A percentile compares a stretch with the other conserved stretches of the same genome.
Evolutionary conservation across 768 basidiomycete species (phyloP).

Genomic region (Rhizopogon rudus): DNA sequence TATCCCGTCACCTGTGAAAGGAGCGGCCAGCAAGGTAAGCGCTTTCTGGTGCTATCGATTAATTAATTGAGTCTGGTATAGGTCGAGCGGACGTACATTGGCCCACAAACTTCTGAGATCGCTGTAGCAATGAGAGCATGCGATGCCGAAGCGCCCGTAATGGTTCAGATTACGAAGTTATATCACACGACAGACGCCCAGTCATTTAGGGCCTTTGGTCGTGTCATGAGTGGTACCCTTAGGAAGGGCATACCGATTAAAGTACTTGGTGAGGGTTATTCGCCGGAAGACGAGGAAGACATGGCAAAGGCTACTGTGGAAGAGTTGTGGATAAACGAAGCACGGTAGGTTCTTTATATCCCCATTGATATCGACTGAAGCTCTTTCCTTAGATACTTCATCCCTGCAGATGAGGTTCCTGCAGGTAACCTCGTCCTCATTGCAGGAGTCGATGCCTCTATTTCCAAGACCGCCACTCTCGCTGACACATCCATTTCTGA

Average conservation of each 20-base stretch:
- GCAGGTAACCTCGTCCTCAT: constrained; percentile 93
- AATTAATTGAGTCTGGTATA: constrained; percentile 21
- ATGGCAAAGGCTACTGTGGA: constrained; percentile 86
- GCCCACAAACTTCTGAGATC: constrained; percentile 78
- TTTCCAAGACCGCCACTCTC: constrained; percentile 92
- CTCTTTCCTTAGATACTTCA: constrained; percentile 63
- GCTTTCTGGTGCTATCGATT: not conserved
- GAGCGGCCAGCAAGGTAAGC: constrained; percentile 54
- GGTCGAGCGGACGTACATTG: constrained; percentile 84
- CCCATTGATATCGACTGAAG: not conserved
- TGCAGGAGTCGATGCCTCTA: constrained; percentile 89
- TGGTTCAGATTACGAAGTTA: constrained; percentile 91
- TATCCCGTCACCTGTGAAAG: constrained; percentile 75
- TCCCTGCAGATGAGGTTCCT: constrained; percentile 82
- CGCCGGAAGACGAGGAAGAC: constrained; percentile 98
- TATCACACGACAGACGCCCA: constrained; percentile 97
- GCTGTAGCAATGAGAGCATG: constrained; percentile 79
- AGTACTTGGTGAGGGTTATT: constrained; percentile 97
- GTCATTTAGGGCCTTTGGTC: constrained; percentile 93
- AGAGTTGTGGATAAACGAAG: constrained; percentile 86
- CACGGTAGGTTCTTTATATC: constrained; percentile 51
- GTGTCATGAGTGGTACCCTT: constrained; percentile 89
- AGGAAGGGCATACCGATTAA: constrained; percentile 81
- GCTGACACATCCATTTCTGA: constrained; percentile 69
- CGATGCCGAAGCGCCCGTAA: constrained; percentile 79